Percentiles rank a stretch among this genome's conserved stretches.
Conservation (phyloP, 805 yeast species). For the Lachancea meyersii region DNA sequence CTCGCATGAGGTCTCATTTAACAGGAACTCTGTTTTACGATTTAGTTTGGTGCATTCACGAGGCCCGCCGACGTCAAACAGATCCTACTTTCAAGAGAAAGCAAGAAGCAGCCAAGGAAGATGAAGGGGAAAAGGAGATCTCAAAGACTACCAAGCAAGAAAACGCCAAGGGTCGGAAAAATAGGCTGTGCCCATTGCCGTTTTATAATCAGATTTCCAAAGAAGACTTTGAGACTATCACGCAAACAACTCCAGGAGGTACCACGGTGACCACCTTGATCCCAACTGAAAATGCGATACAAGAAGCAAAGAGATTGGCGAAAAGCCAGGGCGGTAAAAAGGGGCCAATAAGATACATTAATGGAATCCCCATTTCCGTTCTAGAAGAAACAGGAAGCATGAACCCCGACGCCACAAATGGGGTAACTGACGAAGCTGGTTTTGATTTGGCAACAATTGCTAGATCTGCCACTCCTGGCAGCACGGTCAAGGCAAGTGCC, state of each 20-base stretch:
- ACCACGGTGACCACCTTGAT: conserved; percentile 84
- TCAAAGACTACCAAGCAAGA: conserved; percentile 24
- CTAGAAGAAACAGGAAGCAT: conserved; percentile 76
- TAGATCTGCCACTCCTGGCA: conserved; percentile 8
- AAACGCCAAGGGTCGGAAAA: conserved; percentile 20
- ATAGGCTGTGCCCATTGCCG: conserved; percentile 67
- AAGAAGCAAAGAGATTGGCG: conserved; percentile 28
- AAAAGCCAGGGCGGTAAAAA: conserved; percentile 17
- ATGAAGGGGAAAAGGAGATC: conserved; percentile 10
- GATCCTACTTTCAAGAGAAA: conserved; percentile 34
- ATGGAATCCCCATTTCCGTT: conserved; percentile 66
- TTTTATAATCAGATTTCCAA: conserved; percentile 84
- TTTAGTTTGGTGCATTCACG: conserved; percentile 90
- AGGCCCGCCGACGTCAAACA: conserved; percentile 69
- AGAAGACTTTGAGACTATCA: conserved; percentile 80
- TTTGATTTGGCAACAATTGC: background rate
- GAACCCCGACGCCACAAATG: conserved; percentile 13
- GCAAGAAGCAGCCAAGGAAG: background rate
- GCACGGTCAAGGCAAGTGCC: conserved; percentile 1
- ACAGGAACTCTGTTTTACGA: conserved; percentile 90
- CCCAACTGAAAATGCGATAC: conserved; percentile 75
- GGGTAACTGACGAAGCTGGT: background rate
- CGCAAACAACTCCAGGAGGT: conserved; percentile 86
- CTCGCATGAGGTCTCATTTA: conserved; percentile 85
- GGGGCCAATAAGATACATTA: conserved; percentile 45